Percentiles rank a stretch among this genome's conserved stretches.
phyloP scores from a whole-genome alignment of 164 flowering plant species.

The Taxillus chinensis region DNA sequence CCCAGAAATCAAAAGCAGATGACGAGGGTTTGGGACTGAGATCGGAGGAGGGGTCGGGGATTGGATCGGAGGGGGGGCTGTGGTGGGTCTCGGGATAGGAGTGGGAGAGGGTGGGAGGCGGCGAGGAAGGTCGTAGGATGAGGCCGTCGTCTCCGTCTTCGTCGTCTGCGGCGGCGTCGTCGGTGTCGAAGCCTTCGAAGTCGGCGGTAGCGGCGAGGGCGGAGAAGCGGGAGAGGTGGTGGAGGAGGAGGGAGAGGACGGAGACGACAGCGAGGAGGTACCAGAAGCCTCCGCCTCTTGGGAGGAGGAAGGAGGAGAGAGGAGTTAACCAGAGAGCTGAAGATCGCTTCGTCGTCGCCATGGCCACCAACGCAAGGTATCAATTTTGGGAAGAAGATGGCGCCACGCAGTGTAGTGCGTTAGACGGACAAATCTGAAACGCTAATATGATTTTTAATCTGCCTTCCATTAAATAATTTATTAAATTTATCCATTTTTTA shows the following conservation, averaged over 20 bases:
- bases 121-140: conserved; percentile 13
- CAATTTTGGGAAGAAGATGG: too few species aligned
- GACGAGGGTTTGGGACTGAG: conserved; percentile 18
- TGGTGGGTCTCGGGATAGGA: conserved; percentile 29
- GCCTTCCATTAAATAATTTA: too few species aligned
- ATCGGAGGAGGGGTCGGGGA: conserved; percentile 16
- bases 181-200: conserved; percentile 34
- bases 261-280: conserved; percentile 32
- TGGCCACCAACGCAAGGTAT: neutral
- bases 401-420: too few species aligned
- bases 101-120: conserved; percentile 38
- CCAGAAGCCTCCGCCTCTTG: conserved; percentile 22
- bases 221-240: conserved; percentile 27
- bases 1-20: conserved; percentile 71
- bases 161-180: conserved; percentile 17
- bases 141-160: conserved; percentile 9
- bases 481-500: too few species aligned
- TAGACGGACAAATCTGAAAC: too few species aligned
- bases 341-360: conserved; percentile 15
- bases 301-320: conserved; percentile 12
- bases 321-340: conserved; percentile 11
- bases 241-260: conserved; percentile 31
- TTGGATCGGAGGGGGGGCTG: conserved; percentile 15
- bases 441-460: too few species aligned
- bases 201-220: conserved; percentile 28